A percentile compares a stretch with the other conserved stretches of the same genome.
phyloP scores from a whole-genome alignment of 441 rosid species.

The Populus hybrid region DNA sequence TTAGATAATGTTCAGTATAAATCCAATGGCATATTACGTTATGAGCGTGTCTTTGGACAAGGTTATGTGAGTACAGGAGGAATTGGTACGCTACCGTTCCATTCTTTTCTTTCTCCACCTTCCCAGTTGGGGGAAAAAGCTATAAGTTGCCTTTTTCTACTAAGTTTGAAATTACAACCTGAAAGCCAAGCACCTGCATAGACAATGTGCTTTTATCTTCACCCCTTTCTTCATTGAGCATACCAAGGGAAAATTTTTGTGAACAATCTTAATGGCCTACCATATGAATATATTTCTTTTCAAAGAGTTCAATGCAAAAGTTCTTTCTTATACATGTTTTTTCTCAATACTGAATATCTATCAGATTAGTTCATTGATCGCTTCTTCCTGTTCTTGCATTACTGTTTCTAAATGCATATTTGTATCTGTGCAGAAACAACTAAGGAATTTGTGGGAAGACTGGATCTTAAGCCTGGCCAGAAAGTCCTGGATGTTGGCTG shows the following conservation, averaged over 20 bases:
- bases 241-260: neutral
- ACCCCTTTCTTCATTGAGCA: neutral
- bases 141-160: neutral
- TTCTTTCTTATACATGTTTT: neutral
- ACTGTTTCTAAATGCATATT: slow-evolving; percentile 4
- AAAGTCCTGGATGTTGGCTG: slow-evolving; percentile 98
- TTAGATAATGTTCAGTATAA: slow-evolving; percentile 94
- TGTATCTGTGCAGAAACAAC: slow-evolving; percentile 67
- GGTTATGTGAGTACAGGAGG: slow-evolving; percentile 99
- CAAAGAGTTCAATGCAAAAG: neutral
- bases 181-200: neutral
- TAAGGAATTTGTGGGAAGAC: slow-evolving; percentile 84
- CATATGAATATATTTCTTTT: neutral
- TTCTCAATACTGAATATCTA: neutral
- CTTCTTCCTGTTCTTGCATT: neutral
- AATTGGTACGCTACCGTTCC: slow-evolving; percentile 46
- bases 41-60: slow-evolving; percentile 88
- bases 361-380: neutral
- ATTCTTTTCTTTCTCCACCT: neutral
- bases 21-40: slow-evolving; percentile 75
- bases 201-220: neutral
- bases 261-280: slow-evolving; percentile 4
- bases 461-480: slow-evolving; percentile 85
- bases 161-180: neutral
- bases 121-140: neutral